phyloP scores from a whole-genome alignment of 257 asterid genomes.

The Phtheirospermum japonicum region DNA sequence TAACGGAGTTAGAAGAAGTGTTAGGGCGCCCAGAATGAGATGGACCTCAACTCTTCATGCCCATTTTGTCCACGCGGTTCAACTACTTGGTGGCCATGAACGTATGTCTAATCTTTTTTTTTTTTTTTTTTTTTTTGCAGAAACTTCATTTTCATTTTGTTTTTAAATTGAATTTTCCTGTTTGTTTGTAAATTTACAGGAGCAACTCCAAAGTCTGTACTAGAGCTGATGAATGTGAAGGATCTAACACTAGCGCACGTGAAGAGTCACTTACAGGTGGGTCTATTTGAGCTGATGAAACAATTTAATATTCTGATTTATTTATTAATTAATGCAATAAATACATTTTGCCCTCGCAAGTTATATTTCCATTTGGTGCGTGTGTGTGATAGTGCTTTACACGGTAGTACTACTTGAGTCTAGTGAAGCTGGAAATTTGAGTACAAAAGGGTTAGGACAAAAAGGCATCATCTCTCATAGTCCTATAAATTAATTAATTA shows the following conservation, averaged over 20 bases:
- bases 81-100: slow-evolving; percentile 91
- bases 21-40: slow-evolving; percentile 84
- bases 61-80: slow-evolving; percentile 84
- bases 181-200: slow-evolving; percentile 38
- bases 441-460: background rate
- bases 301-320: too few relatives aligned
- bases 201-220: slow-evolving; percentile 88
- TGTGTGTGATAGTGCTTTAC: too few relatives aligned
- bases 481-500: background rate
- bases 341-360: too few relatives aligned
- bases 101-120: slow-evolving; percentile 33
- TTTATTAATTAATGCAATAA: too few relatives aligned
- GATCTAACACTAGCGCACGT: slow-evolving; percentile 96
- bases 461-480: background rate
- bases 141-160: background rate
- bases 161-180: too few relatives aligned
- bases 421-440: background rate
- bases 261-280: slow-evolving; percentile 91
- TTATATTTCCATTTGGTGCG: too few relatives aligned
- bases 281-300: slow-evolving; percentile 15
- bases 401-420: too few relatives aligned
- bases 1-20: slow-evolving; percentile 40
- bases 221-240: slow-evolving; percentile 87
- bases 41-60: slow-evolving; percentile 93
- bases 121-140: background rate